Percentiles rank a stretch among this genome's conserved stretches.
phyloP scores from a whole-genome alignment of 2,329 filamentous ascomycete genomes.

The Blastomyces emzantsi region DNA sequence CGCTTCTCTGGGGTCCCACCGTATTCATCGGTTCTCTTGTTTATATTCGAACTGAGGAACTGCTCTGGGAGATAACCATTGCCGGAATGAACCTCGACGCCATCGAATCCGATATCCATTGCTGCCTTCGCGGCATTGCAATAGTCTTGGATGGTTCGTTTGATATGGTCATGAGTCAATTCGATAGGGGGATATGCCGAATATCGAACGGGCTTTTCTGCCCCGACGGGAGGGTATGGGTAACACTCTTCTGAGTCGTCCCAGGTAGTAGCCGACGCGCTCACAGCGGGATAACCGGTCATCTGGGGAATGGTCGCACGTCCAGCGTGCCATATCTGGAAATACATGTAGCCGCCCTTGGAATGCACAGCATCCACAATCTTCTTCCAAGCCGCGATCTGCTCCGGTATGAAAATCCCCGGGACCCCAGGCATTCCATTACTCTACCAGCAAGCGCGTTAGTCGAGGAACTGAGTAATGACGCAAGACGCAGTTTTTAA shows the following conservation, averaged over 20 bases:
- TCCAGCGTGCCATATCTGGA: conserved; percentile 39
- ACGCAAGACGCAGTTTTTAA: background rate
- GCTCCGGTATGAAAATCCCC: conserved; percentile 29
- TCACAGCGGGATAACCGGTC: conserved; percentile 32
- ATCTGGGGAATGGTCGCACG: conserved; percentile 38
- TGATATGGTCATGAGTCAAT: conserved; percentile 40
- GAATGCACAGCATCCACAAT: conserved; percentile 45
- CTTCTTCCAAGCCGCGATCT: conserved; percentile 43
- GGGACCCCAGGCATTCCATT: conserved; percentile 33
- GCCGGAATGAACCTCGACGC: conserved; percentile 42
- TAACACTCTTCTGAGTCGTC: conserved; percentile 38
- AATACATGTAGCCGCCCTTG: conserved; percentile 42
- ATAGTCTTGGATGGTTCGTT: conserved; percentile 37
- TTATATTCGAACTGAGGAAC: conserved; percentile 43
- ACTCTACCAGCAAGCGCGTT: conserved; percentile 19
- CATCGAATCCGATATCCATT: conserved; percentile 48
- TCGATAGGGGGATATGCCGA: conserved; percentile 37
- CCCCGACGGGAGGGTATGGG: conserved; percentile 32
- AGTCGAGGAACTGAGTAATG: background rate
- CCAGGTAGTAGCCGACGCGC: conserved; percentile 39
- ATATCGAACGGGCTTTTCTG: conserved; percentile 31
- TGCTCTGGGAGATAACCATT: conserved; percentile 48
- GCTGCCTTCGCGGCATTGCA: conserved; percentile 41
- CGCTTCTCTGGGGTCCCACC: conserved; percentile 45
- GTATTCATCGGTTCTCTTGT: conserved; percentile 43